phyloP scores from a whole-genome alignment of 768 basidiomycete genomes.

The Filobasidium floriforme region DNA sequence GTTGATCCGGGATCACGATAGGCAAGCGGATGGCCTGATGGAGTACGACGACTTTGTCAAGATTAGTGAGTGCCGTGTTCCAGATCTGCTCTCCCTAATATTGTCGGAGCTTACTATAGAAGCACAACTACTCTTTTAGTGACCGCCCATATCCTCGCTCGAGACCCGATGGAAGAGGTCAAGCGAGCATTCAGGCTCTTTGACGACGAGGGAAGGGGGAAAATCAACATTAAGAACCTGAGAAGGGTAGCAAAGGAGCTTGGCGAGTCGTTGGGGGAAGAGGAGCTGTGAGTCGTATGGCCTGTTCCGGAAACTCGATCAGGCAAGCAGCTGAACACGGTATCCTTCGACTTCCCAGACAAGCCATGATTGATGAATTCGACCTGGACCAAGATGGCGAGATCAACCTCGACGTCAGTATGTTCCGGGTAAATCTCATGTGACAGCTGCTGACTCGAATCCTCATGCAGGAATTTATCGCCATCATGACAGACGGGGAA shows the following conservation, averaged over 20 bases:
- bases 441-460: not conserved
- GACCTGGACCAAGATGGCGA: slow-evolving; percentile 97
- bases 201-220: slow-evolving; percentile 91
- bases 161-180: slow-evolving; percentile 95
- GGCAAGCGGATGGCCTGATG: slow-evolving; percentile 65
- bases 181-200: slow-evolving; percentile 92
- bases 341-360: slow-evolving; percentile 51
- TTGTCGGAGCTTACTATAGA: not conserved
- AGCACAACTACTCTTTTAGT: slow-evolving; percentile 50
- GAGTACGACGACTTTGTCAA: slow-evolving; percentile 87
- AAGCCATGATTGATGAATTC: slow-evolving; percentile 99
- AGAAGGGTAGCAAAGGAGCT: slow-evolving; percentile 92
- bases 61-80: slow-evolving; percentile 60
- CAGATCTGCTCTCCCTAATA: not conserved
- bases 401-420: slow-evolving; percentile 54
- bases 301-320: not conserved
- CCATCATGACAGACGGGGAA: slow-evolving; percentile 87
- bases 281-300: slow-evolving; percentile 70
- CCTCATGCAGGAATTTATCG: slow-evolving; percentile 80
- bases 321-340: not conserved
- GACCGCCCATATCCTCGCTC: slow-evolving; percentile 83
- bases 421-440: not conserved
- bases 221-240: slow-evolving; percentile 83
- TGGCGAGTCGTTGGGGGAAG: slow-evolving; percentile 88
- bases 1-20: slow-evolving; percentile 81